A percentile compares a stretch with the other conserved stretches of the same genome.
These are phyloP conservation scores for Cyamopsis tetragonoloba DNA, from an alignment of 306 rosid species.

Conservation along the genomic window DNA sequence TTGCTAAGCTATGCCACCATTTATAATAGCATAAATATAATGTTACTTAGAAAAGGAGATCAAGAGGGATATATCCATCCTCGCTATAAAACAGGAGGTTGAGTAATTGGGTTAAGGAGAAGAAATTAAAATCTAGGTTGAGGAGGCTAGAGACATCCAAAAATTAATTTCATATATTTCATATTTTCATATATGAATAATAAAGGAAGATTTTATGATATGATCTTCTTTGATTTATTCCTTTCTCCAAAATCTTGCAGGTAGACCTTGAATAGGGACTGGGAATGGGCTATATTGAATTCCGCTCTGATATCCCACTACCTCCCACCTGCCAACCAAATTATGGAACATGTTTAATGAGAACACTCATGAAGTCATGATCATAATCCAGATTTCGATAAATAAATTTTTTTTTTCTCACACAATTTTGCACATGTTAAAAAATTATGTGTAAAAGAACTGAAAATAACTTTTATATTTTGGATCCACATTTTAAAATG, in stretches of 20 bases:
- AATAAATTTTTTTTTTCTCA: too few relatives aligned
- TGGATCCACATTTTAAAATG: too few relatives aligned
- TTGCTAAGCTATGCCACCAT: conserved; percentile 7
- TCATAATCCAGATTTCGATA: too few relatives aligned
- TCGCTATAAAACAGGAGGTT: conserved; percentile 38
- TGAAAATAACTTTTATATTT: too few relatives aligned
- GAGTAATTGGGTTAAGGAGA: conserved; percentile 11
- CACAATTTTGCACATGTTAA: too few relatives aligned
- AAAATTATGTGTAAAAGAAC: too few relatives aligned
- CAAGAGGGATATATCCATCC: conserved; percentile 10
- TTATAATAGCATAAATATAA: conserved; percentile 2
- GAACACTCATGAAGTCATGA: background rate
- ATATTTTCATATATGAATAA: conserved; percentile 13
- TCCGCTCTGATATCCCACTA: conserved; percentile 56
- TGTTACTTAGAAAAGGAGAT: background rate
- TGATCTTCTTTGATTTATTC: conserved; percentile 19
- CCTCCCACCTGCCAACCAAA: conserved; percentile 73
- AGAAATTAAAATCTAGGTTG: background rate
- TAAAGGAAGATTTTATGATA: conserved; percentile 8
- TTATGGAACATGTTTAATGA: conserved; percentile 1
- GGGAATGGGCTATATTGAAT: conserved; percentile 90
- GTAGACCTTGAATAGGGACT: conserved; percentile 75
- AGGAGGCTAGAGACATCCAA: conserved; percentile 28
- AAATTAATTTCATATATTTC: too few relatives aligned
- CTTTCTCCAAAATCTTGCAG: conserved; percentile 70